Evolutionary conservation across 805 yeast species (phyloP).

Genomic region (Cyberlindnera saturnus): DNA sequence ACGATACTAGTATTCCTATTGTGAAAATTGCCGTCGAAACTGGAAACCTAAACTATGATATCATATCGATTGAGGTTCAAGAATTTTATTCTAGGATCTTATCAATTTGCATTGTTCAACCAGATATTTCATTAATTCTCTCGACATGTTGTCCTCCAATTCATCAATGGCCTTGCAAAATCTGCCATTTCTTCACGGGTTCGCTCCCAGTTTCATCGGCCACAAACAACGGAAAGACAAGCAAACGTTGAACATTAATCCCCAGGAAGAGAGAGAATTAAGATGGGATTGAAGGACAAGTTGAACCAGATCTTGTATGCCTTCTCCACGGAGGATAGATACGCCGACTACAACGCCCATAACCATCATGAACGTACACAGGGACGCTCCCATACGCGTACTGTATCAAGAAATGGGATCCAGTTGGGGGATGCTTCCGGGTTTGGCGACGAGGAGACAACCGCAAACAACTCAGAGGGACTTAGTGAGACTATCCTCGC

Average conservation of each 20-base stretch:
- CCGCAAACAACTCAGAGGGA: slow-evolving; percentile 40
- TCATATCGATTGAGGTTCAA: too few relatives aligned
- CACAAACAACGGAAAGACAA: background rate
- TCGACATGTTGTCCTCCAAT: too few relatives aligned
- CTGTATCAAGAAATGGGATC: slow-evolving; percentile 8
- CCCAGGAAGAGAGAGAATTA: background rate
- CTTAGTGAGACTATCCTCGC: slow-evolving; percentile 70
- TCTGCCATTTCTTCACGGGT: too few relatives aligned
- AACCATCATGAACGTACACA: slow-evolving; percentile 27
- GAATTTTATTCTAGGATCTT: too few relatives aligned
- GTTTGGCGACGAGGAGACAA: slow-evolving; percentile 31
- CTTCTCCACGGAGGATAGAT: slow-evolving; percentile 60
- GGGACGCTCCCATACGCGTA: slow-evolving; percentile 4
- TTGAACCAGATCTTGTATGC: slow-evolving; percentile 58
- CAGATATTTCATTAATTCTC: too few relatives aligned
- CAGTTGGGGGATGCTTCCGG: slow-evolving; percentile 24
- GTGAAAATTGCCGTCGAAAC: background rate
- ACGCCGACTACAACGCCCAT: slow-evolving; percentile 56
- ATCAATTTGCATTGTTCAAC: too few relatives aligned
- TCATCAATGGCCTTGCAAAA: too few relatives aligned
- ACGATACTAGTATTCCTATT: background rate
- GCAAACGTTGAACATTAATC: background rate
- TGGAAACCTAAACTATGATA: too few relatives aligned
- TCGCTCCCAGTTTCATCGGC: too few relatives aligned
- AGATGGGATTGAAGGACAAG: slow-evolving; percentile 36